Conservation (phyloP, 306 rosid genomes). For the Medicago lupulina region DNA sequence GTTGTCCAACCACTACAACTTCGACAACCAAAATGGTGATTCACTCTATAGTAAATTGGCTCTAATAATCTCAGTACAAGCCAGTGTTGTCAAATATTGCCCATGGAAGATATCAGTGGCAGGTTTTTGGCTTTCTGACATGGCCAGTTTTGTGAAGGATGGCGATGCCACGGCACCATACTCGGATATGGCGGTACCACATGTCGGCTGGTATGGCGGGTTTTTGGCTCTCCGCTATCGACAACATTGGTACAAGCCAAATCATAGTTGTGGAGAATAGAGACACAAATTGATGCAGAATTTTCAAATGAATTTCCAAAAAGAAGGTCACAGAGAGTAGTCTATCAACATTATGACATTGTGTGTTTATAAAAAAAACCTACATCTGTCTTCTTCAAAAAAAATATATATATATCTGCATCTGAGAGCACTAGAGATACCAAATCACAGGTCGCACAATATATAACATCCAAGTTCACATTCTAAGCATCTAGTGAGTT, state of each 20-base stretch:
- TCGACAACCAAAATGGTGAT: background rate
- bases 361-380: conserved; percentile 22
- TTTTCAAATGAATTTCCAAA: background rate
- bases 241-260: background rate
- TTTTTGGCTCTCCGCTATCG: too few relatives aligned
- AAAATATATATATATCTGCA: background rate
- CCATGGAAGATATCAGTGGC: too few relatives aligned
- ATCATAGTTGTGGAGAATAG: conserved; percentile 9
- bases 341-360: conserved; percentile 25
- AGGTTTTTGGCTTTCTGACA: too few relatives aligned
- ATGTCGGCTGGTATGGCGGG: too few relatives aligned
- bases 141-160: too few relatives aligned
- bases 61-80: conserved; percentile 29
- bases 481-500: conserved; percentile 19
- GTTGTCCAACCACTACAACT: background rate
- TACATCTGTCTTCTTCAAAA: too few relatives aligned
- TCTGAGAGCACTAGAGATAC: background rate
- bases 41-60: conserved; percentile 2
- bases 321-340: background rate
- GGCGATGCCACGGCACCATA: too few relatives aligned
- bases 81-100: background rate
- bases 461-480: conserved; percentile 25
- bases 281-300: conserved; percentile 10
- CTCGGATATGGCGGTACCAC: too few relatives aligned
- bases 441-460: conserved; percentile 23